Conservation (phyloP, 257 asterid species). For the Nicotiana benthamiana region DNA sequence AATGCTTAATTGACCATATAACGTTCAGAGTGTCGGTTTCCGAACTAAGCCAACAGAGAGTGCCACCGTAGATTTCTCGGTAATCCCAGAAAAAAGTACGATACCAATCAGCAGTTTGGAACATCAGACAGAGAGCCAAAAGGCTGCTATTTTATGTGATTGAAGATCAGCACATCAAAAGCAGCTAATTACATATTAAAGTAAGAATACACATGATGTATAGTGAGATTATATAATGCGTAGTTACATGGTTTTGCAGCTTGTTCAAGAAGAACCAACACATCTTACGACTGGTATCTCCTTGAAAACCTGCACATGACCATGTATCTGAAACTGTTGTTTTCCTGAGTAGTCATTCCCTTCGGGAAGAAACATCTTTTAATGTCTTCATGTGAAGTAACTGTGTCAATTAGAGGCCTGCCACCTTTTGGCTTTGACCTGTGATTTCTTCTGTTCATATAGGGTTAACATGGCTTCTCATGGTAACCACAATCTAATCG, state of each 20-base stretch:
- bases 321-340: slow-evolving; percentile 7
- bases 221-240: not conserved
- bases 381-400: slow-evolving; percentile 13
- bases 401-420: slow-evolving; percentile 26
- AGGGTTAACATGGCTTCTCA: slow-evolving; percentile 10
- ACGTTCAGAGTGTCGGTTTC: not conserved
- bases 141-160: not conserved
- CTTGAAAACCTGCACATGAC: slow-evolving; percentile 53
- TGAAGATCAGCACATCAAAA: not conserved
- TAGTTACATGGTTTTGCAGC: slow-evolving; percentile 26
- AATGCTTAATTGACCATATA: not conserved
- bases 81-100: not conserved
- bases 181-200: not conserved
- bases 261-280: slow-evolving; percentile 55
- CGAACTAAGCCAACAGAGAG: not conserved
- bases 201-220: not conserved
- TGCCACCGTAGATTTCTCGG: not conserved
- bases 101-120: not conserved
- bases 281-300: slow-evolving; percentile 49
- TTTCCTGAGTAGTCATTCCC: slow-evolving; percentile 33
- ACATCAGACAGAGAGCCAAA: not conserved
- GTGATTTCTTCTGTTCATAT: slow-evolving; percentile 21
- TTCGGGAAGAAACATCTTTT: slow-evolving; percentile 29
- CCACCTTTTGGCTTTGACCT: slow-evolving; percentile 47
- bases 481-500: slow-evolving; percentile 14